Percentiles rank a stretch among this genome's conserved stretches.
These are phyloP conservation scores for Gamsiella multidivaricata DNA, from an alignment of 192 early-diverging fungal species.

Conservation along the genomic window DNA sequence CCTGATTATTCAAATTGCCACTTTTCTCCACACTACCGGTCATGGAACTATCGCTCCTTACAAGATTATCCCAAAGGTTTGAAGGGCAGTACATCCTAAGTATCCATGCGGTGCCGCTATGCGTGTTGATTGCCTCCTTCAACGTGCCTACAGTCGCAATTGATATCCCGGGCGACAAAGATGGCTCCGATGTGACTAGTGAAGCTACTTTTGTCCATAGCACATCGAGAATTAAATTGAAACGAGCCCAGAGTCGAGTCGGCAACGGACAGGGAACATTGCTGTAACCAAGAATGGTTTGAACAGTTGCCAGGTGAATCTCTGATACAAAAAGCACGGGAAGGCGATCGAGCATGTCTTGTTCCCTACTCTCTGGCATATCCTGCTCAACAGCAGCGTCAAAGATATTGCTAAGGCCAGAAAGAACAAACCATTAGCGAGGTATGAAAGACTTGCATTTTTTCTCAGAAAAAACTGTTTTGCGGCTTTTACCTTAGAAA, in stretches of 20 bases:
- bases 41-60: not conserved
- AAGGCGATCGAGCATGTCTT: not conserved
- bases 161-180: not conserved
- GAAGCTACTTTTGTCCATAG: slow-evolving; percentile 19
- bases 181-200: not conserved
- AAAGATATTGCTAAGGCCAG: slow-evolving; percentile 4
- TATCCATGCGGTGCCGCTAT: not conserved
- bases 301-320: slow-evolving; percentile 7
- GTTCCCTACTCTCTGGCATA: not conserved
- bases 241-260: slow-evolving; percentile 28
- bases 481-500: slow-evolving; percentile 44
- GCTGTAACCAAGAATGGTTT: slow-evolving; percentile 14
- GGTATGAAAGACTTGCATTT: too few species aligned
- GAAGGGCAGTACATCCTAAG: slow-evolving; percentile 19
- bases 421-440: not conserved
- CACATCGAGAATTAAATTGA: slow-evolving; percentile 2
- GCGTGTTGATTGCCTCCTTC: not conserved
- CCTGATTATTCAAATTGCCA: not conserved
- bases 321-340: slow-evolving; percentile 29
- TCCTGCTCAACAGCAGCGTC: not conserved
- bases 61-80: not conserved
- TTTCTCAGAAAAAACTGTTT: too few species aligned
- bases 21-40: not conserved
- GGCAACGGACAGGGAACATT: slow-evolving; percentile 38
- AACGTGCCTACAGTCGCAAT: not conserved